phyloP scores from a whole-genome alignment of 352 stramenopile genomes.

The Bremia lactucae region DNA sequence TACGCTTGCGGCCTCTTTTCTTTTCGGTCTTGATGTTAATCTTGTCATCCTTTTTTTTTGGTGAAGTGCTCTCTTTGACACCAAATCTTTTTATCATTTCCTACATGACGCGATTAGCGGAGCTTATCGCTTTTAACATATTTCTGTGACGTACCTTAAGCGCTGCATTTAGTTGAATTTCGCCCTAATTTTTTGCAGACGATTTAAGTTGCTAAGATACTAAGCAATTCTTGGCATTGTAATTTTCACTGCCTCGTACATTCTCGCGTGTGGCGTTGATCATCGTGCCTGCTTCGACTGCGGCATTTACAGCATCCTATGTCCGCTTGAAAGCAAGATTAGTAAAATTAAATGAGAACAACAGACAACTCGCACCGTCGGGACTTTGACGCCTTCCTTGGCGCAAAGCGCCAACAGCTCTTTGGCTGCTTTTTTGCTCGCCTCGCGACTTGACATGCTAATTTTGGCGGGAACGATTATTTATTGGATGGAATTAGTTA shows the following conservation, averaged over 20 bases:
- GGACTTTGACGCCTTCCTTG: constrained; percentile 66
- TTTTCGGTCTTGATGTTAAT: constrained; percentile 23
- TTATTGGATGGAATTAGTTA: too few species aligned
- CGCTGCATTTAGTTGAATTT: constrained; percentile 65
- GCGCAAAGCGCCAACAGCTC: constrained; percentile 74
- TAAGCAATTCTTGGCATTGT: not conserved
- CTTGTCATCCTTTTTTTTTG: constrained; percentile 27
- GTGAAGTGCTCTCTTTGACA: constrained; percentile 24
- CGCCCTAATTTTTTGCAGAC: constrained; percentile 22
- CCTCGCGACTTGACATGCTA: constrained; percentile 21
- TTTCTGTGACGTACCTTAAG: constrained; percentile 29
- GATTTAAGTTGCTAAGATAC: not conserved
- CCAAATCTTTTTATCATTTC: constrained; percentile 79
- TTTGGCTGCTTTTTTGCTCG: constrained; percentile 47
- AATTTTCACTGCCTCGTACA: constrained; percentile 16
- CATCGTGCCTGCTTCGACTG: constrained; percentile 75
- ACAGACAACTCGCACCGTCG: constrained; percentile 31
- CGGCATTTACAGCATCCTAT: constrained; percentile 66
- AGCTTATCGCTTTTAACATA: not conserved
- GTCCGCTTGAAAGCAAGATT: not conserved
- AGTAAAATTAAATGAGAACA: not conserved
- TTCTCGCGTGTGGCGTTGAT: constrained; percentile 75
- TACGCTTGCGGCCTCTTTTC: constrained; percentile 20
- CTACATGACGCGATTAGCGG: constrained; percentile 8
- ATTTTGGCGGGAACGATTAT: constrained; percentile 3